Evolutionary conservation across 768 basidiomycete species (phyloP).

Genomic region (Lentinus brumalis): DNA sequence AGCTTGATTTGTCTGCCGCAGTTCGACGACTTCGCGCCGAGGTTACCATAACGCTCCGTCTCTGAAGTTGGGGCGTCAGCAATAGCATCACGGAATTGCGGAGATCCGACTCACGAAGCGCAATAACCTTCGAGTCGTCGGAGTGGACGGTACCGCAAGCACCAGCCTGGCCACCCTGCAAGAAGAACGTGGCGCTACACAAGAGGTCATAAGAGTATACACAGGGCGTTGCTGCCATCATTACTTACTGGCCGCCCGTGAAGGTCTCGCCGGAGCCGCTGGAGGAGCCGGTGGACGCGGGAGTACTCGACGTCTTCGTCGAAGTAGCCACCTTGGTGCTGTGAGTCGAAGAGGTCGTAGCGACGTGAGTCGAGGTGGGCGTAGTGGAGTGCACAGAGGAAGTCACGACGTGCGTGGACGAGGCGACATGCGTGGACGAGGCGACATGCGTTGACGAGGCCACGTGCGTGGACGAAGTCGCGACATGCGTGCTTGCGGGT

Average conservation of each 20-base stretch:
- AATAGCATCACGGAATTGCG: too few relatives aligned
- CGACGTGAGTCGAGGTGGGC: neutral
- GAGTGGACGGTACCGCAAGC: conserved; percentile 69
- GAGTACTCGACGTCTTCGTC: conserved; percentile 17
- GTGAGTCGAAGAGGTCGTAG: conserved; percentile 22
- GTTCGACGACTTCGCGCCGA: conserved; percentile 46
- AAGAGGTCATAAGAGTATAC: neutral
- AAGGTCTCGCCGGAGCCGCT: conserved; percentile 6
- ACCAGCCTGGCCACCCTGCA: conserved; percentile 63
- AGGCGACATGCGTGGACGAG: conserved; percentile 5
- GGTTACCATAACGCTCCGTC: conserved; percentile 58
- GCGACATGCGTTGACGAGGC: neutral
- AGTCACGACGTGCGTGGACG: neutral
- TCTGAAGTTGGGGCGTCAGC: neutral
- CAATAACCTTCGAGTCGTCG: conserved; percentile 63
- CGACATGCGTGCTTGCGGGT: conserved; percentile 7
- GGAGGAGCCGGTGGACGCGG: conserved; percentile 8
- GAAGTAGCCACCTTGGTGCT: conserved; percentile 14
- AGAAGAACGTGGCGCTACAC: conserved; percentile 44
- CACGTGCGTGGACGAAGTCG: neutral
- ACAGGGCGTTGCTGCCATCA: neutral
- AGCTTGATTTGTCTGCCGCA: conserved; percentile 72
- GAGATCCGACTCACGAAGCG: conserved; percentile 50
- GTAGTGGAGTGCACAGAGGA: conserved; percentile 9
- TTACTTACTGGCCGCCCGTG: conserved; percentile 43